These are phyloP conservation scores for Linanthus parryae DNA, from an alignment of 148 eudicot species.

Conservation along the genomic window DNA sequence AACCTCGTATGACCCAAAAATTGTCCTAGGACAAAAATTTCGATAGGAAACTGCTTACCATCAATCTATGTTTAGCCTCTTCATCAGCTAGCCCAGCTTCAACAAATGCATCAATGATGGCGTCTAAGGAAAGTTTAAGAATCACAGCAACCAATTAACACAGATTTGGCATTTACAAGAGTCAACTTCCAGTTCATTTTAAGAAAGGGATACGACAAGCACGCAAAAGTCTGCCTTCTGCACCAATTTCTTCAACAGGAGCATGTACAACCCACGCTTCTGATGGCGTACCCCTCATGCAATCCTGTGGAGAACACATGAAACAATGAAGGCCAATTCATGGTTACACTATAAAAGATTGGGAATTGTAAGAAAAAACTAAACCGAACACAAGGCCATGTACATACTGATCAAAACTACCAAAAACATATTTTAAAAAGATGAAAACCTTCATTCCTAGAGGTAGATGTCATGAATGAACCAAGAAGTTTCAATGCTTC, in stretches of 20 bases:
- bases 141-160: slow-evolving; percentile 14
- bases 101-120: slow-evolving; percentile 66
- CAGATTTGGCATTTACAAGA: background rate
- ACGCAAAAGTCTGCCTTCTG: slow-evolving; percentile 44
- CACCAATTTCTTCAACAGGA: slow-evolving; percentile 80
- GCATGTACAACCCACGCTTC: slow-evolving; percentile 75
- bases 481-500: too few relatives aligned
- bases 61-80: slow-evolving; percentile 42
- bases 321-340: too few relatives aligned
- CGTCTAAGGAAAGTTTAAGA: slow-evolving; percentile 66
- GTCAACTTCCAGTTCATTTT: background rate
- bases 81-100: slow-evolving; percentile 80
- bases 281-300: slow-evolving; percentile 61
- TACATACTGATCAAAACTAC: too few relatives aligned
- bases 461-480: too few relatives aligned
- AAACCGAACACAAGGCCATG: too few relatives aligned
- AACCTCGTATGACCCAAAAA: too few relatives aligned
- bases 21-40: too few relatives aligned
- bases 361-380: too few relatives aligned
- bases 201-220: background rate
- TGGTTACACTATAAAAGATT: background rate
- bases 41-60: slow-evolving; percentile 73
- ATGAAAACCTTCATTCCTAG: too few relatives aligned
- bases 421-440: too few relatives aligned
- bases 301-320: slow-evolving; percentile 56